Conservation (phyloP, 805 yeast genomes). For the Maudiozyma saulgeensis region DNA sequence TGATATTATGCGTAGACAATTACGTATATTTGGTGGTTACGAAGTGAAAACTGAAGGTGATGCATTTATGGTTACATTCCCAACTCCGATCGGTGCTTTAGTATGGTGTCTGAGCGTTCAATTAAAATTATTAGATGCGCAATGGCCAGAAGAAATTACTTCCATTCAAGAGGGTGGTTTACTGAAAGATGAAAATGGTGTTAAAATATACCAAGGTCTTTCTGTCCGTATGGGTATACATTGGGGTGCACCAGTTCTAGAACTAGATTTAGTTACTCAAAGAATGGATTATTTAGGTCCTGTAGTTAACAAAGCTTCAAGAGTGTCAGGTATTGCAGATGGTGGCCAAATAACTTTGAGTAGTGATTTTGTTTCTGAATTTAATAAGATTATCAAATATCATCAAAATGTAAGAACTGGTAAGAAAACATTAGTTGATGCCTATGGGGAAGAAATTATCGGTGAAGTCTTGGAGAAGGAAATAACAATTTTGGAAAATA, state of each 20-base stretch:
- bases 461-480: constrained; percentile 59
- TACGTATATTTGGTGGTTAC: constrained; percentile 90
- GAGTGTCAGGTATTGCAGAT: constrained; percentile 90
- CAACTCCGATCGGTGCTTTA: constrained; percentile 81
- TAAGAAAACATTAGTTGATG: constrained; percentile 28
- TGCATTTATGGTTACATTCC: constrained; percentile 96
- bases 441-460: constrained; percentile 36
- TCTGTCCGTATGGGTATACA: constrained; percentile 97
- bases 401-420: constrained; percentile 27
- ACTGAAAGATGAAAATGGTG: constrained; percentile 50
- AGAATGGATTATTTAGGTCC: constrained; percentile 99
- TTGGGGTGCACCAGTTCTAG: constrained; percentile 97
- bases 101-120: constrained; percentile 95
- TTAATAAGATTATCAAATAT: constrained; percentile 43
- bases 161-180: constrained; percentile 78
- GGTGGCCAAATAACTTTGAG: constrained; percentile 96
- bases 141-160: constrained; percentile 92
- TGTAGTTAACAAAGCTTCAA: constrained; percentile 90
- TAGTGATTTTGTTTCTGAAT: constrained; percentile 68
- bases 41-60: constrained; percentile 99
- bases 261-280: constrained; percentile 84
- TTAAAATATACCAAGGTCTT: constrained; percentile 69
- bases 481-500: constrained; percentile 49
- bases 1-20: constrained; percentile 84
- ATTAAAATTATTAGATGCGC: constrained; percentile 68